Evolutionary conservation across 768 basidiomycete species (phyloP), one percentile per base, ranked within the genome.

Genomic region (Krasilnikovozyma curviuscula): DNA sequence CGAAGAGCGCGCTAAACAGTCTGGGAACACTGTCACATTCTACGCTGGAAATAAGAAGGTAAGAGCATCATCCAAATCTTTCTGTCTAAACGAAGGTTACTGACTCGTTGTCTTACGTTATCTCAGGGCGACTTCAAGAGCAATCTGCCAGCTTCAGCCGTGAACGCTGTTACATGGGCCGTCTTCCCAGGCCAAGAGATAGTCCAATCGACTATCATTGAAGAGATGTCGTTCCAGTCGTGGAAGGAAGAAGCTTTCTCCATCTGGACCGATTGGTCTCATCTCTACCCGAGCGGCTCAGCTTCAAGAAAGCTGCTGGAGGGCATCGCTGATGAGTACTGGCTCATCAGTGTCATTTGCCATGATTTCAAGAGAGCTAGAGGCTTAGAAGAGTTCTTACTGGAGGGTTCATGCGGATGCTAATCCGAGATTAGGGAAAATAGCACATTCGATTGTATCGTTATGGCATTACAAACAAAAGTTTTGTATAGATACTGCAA

Each of bases 221-320:
- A 95, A 60, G 75, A 75, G 42, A 81, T 86, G 60, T 91, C 85
- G 13, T 98, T 98, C 70, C 66, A 83, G 30, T 79, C 85, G 0
- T 98, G 93, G 93, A 95, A 89, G 79, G 84, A 91, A 28, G 93
- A 97, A 62, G 89, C 86, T 0, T 98, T 93, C 63, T 79, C 78
- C 8, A 89, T 88, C 48, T 98, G 91, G 91, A 72, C 76, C 1
- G 81, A 88, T 54, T 98, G 93, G 93, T 79, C 85, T 12, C 75
- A 77, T 18, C 78, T 83, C 53, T 91, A 86, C 59, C 74, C 79
- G 3, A 79, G 83, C 1, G 70, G 62, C 6, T 85, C 88, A 0
- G 66, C 70, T 5, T 78, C 83, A 46, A 72, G 88, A 43, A 65
- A 66, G 33, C 58, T 89, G n/a, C 69, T 98, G 24, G 78, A 89